Evolutionary conservation across 116 monocot genomes (phyloP).

Genomic region (Dioscorea cayenensis): DNA sequence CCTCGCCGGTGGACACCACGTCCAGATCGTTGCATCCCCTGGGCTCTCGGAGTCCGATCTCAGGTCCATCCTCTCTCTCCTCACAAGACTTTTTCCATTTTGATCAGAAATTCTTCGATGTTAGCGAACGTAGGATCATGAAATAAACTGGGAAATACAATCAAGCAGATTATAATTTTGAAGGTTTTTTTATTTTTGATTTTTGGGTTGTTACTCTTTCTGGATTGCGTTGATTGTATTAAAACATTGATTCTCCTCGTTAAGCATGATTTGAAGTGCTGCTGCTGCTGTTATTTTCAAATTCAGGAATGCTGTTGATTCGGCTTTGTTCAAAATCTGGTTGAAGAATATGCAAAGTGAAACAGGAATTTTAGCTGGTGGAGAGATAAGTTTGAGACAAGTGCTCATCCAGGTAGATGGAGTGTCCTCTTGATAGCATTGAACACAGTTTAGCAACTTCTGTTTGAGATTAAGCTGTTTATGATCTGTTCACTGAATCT

Average conservation of each 20-base stretch:
- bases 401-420: slow-evolving; percentile 75
- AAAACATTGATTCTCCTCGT: no score
- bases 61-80: slow-evolving; percentile 18
- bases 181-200: no score
- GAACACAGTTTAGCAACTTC: background rate
- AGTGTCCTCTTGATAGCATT: background rate
- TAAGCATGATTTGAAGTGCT: background rate
- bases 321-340: slow-evolving; percentile 74
- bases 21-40: slow-evolving; percentile 32
- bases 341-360: slow-evolving; percentile 81
- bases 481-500: no score
- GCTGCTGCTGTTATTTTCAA: background rate
- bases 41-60: slow-evolving; percentile 55
- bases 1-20: slow-evolving; percentile 20
- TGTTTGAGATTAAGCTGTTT: no score
- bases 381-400: slow-evolving; percentile 47
- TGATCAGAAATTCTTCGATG: no score
- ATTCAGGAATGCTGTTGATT: slow-evolving; percentile 65
- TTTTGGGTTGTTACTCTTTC: no score
- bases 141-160: no score
- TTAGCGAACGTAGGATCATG: no score
- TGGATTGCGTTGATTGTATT: no score
- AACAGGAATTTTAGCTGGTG: slow-evolving; percentile 58
- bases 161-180: no score
- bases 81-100: background rate